Evolutionary conservation across 2,329 filamentous ascomycete genomes (phyloP), one percentile per base, ranked within the genome.

Genomic region (Ceratocystis papillata): DNA sequence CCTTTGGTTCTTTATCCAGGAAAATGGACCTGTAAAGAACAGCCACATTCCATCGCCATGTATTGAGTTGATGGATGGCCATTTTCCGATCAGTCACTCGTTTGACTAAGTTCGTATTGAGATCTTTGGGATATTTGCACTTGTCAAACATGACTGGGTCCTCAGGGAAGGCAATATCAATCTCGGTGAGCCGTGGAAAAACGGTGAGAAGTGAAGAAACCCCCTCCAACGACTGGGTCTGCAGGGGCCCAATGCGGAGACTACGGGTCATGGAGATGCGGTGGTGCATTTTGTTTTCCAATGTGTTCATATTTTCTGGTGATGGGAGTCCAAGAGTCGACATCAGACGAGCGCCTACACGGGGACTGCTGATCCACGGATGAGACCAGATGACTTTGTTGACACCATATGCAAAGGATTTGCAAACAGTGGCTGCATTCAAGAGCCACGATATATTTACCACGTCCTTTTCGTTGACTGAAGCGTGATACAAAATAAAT

Each of bases 401-500:
- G 30, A 8, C 55, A 3, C 55, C 55, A 22, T 59, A 59, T 59
- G 55, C 55, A 37, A 59, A 59, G 17, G 55, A 59, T 25, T 59
- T 59, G 30, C 55, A 65, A 5, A 46, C 45, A 17, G 17, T 44
- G 2, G 63, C 50, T 4, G 57, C 17, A 46, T 20, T 48, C 33
- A 53, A 15, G 5, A 66, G 60, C 41, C 65, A 62, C n/a, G 50
- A 30, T 10, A 63, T 20, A 50, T 63, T 45, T n/a, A 63, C 28
- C 25, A 48, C 44, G 46, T 33, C 46, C 25, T 63, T 63, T 50
- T 66, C 65, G 20, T 55, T 41, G 10, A 30, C 46, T 12, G 59
- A 45, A 15, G 65, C 65, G 30, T 63, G 63, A 12, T 44, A 20
- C n/a, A 66, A 20, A 7, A 66, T 63, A 12, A 57, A 41, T 12